Base-by-base conservation (phyloP, 257 asterid genomes). In the Anisodus tanguticus region DNA sequence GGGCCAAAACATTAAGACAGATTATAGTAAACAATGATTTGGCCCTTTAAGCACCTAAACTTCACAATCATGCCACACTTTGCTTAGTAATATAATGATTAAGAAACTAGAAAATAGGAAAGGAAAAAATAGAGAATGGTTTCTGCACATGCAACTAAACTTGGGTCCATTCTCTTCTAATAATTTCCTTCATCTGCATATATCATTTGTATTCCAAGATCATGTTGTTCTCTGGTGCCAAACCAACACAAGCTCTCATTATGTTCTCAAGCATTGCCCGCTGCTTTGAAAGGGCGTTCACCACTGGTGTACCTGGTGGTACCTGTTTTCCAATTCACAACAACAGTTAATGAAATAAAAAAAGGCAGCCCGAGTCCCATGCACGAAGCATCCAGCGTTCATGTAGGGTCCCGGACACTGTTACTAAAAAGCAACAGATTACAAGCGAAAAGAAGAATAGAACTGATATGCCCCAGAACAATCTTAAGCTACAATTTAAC, bases 141-240 rank as follows among this genome's bases (percentile, higher is more conserved):
- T 35, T 72, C 63, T 22, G 17, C 63, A 76, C 41, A 22, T 51
- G 22, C 13, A 72, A 76, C 47, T 51, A 41, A 3, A 0, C 45
- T 51, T 22, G 7, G 22, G 57, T 68, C 57, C 69, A 64, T 51
- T 49, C 78, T 80, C 41, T 68, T 41, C 74, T 62, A 67, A 43
- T 16, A 57, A 39, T 51, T 39, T 74, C 17, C 19, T 39, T 60
- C 22, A 66, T 62, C 6, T 84, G 17, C 16, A 19, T 4, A 13
- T 45, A 60, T 93, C 94, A 96, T 86, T 97, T 97, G 93, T 95
- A 97, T 74, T 97, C 99, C 93, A 97, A 86, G 49, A 95, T 97
- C 99, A 97, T 97, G 93, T 97, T 97, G 93, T 97, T 97, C 80
- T 97, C 99, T 6, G 99, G 98, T 62, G 99, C 97, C 91, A 97